These are phyloP conservation scores for Parietichytrium sp. DNA, from an alignment of 108 stramenopile species.

Conservation along the genomic window DNA sequence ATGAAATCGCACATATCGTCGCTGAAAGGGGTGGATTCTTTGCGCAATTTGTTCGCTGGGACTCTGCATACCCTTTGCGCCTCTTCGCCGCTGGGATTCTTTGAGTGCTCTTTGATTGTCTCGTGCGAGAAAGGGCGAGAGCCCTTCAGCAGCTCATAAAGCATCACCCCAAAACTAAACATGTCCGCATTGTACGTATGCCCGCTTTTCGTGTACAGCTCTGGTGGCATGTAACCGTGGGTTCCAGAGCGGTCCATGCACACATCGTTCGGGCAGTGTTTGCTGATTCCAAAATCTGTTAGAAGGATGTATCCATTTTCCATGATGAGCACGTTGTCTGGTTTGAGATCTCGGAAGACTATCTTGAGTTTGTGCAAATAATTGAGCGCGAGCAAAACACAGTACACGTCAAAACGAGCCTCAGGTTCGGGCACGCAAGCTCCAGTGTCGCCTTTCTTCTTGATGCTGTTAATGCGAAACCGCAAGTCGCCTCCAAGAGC, in stretches of 20 bases:
- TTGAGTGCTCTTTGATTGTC: no score
- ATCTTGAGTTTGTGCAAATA: constrained; percentile 41
- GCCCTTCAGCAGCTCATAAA: background rate
- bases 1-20: no score
- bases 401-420: background rate
- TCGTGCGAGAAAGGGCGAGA: background rate
- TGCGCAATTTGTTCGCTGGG: no score
- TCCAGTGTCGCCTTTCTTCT: no score
- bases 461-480: constrained; percentile 10
- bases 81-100: no score
- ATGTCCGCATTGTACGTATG: background rate
- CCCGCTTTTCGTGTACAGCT: background rate
- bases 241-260: background rate
- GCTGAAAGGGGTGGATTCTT: no score
- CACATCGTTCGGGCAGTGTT: no score
- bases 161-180: background rate
- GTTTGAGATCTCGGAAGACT: constrained; percentile 55
- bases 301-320: constrained; percentile 48
- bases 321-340: constrained; percentile 51
- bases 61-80: no score
- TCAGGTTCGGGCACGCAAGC: background rate
- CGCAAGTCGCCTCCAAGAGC: constrained; percentile 42
- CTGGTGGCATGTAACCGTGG: constrained; percentile 24
- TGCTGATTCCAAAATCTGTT: constrained; percentile 50
- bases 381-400: constrained; percentile 36